phyloP scores from a whole-genome alignment of 1,284 basidiomycete genomes.

The Rhodofomes roseus region DNA sequence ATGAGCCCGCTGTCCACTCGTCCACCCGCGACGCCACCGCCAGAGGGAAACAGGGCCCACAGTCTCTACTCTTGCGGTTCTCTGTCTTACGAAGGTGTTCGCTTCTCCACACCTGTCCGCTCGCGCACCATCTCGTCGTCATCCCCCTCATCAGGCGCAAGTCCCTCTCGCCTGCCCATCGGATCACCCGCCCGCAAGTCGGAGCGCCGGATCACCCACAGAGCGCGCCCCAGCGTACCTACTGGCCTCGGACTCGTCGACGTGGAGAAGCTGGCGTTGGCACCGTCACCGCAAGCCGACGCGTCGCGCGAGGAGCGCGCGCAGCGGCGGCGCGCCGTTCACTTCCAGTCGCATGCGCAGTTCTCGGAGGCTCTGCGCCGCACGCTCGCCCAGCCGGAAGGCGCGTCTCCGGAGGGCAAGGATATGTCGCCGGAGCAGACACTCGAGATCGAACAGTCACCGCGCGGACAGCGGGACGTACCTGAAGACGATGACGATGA shows the following conservation, averaged over 20 bases:
- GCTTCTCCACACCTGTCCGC: constrained; percentile 6
- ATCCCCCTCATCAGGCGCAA: background rate
- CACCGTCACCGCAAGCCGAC: constrained; percentile 5
- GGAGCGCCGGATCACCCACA: background rate
- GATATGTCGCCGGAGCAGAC: background rate
- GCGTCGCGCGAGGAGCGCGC: constrained; percentile 7
- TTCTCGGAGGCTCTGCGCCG: constrained; percentile 5
- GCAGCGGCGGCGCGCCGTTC: constrained; percentile 4
- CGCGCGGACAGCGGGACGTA: background rate
- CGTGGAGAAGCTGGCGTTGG: constrained; percentile 2
- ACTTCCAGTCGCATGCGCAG: constrained; percentile 8
- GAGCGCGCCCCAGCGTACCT: background rate
- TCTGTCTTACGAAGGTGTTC: constrained; percentile 6
- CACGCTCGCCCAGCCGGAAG: background rate
- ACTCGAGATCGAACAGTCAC: background rate
- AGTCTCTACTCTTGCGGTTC: background rate
- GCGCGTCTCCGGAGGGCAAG: background rate
- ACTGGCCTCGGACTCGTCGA: constrained; percentile 6
- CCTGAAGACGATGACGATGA: background rate
- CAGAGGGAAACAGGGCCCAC: background rate
- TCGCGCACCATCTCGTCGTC: background rate
- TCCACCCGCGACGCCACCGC: constrained; percentile 3
- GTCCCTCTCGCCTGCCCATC: constrained; percentile 6
- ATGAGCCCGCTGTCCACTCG: background rate
- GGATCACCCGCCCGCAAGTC: background rate